These are phyloP conservation scores for Lactifluus volemus DNA, from an alignment of 768 basidiomycete genomes.

Conservation along the genomic window DNA sequence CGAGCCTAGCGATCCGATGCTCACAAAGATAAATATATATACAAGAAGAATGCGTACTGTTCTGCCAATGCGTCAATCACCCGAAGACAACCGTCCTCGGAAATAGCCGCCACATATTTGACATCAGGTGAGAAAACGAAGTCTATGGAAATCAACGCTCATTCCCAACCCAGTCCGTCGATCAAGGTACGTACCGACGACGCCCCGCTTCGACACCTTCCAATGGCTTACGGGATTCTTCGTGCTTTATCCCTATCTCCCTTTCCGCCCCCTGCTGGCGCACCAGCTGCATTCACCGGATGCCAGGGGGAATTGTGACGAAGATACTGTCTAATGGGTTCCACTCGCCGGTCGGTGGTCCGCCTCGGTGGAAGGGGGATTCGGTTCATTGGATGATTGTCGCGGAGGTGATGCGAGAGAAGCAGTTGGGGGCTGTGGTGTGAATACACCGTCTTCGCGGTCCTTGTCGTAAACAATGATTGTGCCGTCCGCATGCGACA, in stretches of 20 bases:
- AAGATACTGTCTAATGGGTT: conserved; percentile 68
- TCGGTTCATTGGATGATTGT: conserved; percentile 22
- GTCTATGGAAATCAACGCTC: conserved; percentile 36
- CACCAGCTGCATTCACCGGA: conserved; percentile 44
- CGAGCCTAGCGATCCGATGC: conserved; percentile 44
- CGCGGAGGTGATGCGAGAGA: conserved; percentile 18
- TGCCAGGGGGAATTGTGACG: conserved; percentile 84
- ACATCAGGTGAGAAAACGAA: conserved; percentile 93
- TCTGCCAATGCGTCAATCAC: conserved; percentile 85
- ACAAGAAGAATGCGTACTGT: conserved; percentile 43
- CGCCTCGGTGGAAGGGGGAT: conserved; percentile 22
- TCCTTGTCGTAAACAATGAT: conserved; percentile 88
- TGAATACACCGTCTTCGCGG: conserved; percentile 76
- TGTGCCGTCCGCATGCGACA: conserved; percentile 82
- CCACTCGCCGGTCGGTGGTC: conserved; percentile 46
- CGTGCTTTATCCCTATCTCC: conserved; percentile 55
- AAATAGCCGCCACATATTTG: conserved; percentile 79
- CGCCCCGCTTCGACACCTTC: conserved; percentile 61
- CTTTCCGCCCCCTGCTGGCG: conserved; percentile 24
- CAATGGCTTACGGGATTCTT: conserved; percentile 92
- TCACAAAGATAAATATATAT: neutral
- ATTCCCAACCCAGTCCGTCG: neutral
- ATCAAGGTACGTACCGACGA: conserved; percentile 49
- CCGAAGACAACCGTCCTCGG: conserved; percentile 87
- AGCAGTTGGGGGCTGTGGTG: conserved; percentile 45